phyloP scores from a whole-genome alignment of 345 rosid species.

The Salix arbutifolia region DNA sequence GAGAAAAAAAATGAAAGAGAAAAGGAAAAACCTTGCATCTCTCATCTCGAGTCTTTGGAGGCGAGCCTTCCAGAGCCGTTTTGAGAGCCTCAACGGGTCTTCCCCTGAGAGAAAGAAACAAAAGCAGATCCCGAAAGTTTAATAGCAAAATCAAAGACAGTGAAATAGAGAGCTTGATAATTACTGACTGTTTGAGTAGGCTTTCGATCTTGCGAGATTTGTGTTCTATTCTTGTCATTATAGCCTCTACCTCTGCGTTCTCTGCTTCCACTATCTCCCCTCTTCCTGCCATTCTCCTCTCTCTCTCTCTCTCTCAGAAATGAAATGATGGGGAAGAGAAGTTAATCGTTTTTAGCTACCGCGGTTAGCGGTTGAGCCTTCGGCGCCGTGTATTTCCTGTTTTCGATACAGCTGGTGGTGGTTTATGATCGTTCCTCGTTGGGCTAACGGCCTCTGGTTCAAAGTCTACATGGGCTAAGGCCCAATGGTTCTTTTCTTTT shows the following conservation, averaged over 20 bases:
- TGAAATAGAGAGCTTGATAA: not conserved
- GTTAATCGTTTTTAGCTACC: not conserved
- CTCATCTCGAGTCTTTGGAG: conserved; percentile 77
- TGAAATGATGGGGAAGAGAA: not conserved
- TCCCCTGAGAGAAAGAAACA: conserved; percentile 15
- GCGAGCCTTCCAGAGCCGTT: conserved; percentile 90
- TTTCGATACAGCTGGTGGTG: not conserved
- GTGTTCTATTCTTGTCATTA: conserved; percentile 83
- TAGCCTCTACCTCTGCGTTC: conserved; percentile 91
- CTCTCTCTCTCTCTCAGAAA: not conserved
- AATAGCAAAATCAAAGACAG: not conserved
- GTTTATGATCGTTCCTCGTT: not conserved
- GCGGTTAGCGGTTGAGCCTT: not conserved
- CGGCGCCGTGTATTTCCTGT: not conserved
- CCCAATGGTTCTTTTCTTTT: not conserved
- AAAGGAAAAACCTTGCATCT: conserved; percentile 70
- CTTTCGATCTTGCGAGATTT: conserved; percentile 87
- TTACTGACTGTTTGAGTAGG: conserved; percentile 69
- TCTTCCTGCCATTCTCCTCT: conserved; percentile 40
- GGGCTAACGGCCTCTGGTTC: not conserved
- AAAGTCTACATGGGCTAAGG: not conserved
- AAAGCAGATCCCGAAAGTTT: not conserved
- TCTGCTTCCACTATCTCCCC: conserved; percentile 67
- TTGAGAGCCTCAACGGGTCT: conserved; percentile 76
- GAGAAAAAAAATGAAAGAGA: not conserved